phyloP scores from a whole-genome alignment of 768 basidiomycete genomes.

The Naganishia vaughanmartiniae region DNA sequence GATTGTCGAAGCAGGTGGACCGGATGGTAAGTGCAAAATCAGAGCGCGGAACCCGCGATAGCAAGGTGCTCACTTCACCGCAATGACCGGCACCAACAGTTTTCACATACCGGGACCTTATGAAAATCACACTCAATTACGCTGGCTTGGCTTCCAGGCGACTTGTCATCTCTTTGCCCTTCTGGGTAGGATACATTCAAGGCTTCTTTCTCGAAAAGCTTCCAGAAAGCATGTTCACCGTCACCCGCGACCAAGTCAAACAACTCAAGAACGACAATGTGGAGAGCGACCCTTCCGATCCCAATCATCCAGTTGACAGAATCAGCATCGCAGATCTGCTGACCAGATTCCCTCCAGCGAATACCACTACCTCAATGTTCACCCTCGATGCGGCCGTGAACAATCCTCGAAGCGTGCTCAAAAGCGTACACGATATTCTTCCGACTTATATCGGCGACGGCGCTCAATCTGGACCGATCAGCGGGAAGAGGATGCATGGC shows the following conservation, averaged over 20 bases:
- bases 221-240: slow-evolving; percentile 65
- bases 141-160: slow-evolving; percentile 56
- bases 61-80: background rate
- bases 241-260: slow-evolving; percentile 69
- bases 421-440: slow-evolving; percentile 59
- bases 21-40: slow-evolving; percentile 57
- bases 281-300: slow-evolving; percentile 38
- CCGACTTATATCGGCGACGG: slow-evolving; percentile 57
- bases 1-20: slow-evolving; percentile 58
- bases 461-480: slow-evolving; percentile 19
- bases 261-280: slow-evolving; percentile 65
- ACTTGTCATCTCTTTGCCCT: slow-evolving; percentile 66
- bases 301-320: slow-evolving; percentile 26
- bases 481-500: slow-evolving; percentile 52
- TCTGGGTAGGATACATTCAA: slow-evolving; percentile 64
- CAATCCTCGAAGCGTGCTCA: slow-evolving; percentile 54
- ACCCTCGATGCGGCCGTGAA: slow-evolving; percentile 52
- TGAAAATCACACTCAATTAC: slow-evolving; percentile 63
- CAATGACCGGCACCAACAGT: slow-evolving; percentile 54
- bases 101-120: slow-evolving; percentile 66
- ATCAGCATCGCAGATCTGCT: slow-evolving; percentile 49
- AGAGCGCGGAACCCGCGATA: background rate
- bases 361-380: slow-evolving; percentile 12
- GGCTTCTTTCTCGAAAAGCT: slow-evolving; percentile 64
- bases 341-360: slow-evolving; percentile 43